A percentile compares a stretch with the other conserved stretches of the same genome.
phyloP scores from a whole-genome alignment of 2,329 filamentous ascomycete genomes.

The Drechslerella coelobrocha region DNA sequence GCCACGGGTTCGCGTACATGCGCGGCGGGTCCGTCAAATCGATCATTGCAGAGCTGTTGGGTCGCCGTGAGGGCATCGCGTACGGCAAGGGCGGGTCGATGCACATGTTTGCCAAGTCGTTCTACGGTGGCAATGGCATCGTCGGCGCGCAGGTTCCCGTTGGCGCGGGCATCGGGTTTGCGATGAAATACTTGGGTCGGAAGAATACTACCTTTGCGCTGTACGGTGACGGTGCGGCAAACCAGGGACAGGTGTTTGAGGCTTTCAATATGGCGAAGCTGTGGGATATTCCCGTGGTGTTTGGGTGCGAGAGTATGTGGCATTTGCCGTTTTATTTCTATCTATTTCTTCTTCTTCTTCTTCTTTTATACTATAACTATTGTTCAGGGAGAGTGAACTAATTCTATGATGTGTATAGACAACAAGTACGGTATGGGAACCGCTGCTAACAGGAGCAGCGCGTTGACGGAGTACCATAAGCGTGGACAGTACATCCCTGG shows the following conservation, averaged over 20 bases:
- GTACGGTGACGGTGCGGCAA: constrained; percentile 97
- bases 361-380: not conserved
- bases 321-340: not conserved
- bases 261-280: constrained; percentile 99
- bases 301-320: constrained; percentile 91
- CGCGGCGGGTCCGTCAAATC: constrained; percentile 87
- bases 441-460: constrained; percentile 88
- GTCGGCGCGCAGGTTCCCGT: constrained; percentile 98
- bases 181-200: constrained; percentile 89
- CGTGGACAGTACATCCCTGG: constrained; percentile 99
- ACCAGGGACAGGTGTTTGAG: constrained; percentile 99
- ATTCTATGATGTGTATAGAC: constrained; percentile 65
- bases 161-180: constrained; percentile 93
- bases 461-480: constrained; percentile 99
- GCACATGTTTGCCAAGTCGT: constrained; percentile 99
- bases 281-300: constrained; percentile 94
- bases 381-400: constrained; percentile 50
- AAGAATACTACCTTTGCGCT: constrained; percentile 86
- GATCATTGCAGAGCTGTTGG: constrained; percentile 94
- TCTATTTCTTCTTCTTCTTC: not conserved
- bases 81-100: constrained; percentile 99
- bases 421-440: constrained; percentile 99
- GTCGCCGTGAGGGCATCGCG: constrained; percentile 92
- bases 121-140: constrained; percentile 99
- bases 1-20: constrained; percentile 98